These are phyloP conservation scores for Urochloa ruziziensis DNA, from an alignment of 176 grass and related monocot genomes.

Conservation along the genomic window DNA sequence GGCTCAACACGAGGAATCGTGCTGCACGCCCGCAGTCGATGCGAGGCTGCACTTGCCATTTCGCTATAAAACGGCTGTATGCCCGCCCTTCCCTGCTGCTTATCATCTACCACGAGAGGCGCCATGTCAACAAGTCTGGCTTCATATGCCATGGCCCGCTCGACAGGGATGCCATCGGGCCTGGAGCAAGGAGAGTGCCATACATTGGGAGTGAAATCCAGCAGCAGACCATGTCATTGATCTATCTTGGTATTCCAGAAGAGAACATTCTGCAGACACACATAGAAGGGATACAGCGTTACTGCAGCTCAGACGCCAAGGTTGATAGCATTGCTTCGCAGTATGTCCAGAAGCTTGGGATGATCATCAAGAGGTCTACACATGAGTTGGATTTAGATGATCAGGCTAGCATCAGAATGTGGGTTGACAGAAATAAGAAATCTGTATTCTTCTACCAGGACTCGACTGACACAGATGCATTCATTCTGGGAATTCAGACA, in stretches of 20 bases:
- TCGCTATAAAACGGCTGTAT: constrained; percentile 76
- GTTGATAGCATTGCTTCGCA: constrained; percentile 66
- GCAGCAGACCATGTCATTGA: constrained; percentile 89
- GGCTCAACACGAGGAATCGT: constrained; percentile 77
- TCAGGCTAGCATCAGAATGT: constrained; percentile 83
- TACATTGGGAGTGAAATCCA: constrained; percentile 88
- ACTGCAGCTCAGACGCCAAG: constrained; percentile 60
- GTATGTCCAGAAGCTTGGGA: constrained; percentile 94
- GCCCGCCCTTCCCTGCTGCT: constrained; percentile 62
- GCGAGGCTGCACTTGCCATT: constrained; percentile 89
- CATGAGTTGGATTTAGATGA: constrained; percentile 90
- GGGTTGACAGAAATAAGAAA: constrained; percentile 89
- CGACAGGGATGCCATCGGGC: constrained; percentile 84
- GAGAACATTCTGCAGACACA: constrained; percentile 88
- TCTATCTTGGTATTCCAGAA: constrained; percentile 89
- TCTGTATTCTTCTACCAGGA: constrained; percentile 88
- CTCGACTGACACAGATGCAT: constrained; percentile 71
- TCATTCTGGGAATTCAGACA: constrained; percentile 84
- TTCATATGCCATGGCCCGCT: constrained; percentile 82
- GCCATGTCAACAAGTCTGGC: constrained; percentile 76
- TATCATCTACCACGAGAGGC: constrained; percentile 87
- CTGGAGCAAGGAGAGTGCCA: constrained; percentile 68
- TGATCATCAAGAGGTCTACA: constrained; percentile 96
- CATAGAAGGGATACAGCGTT: constrained; percentile 80
- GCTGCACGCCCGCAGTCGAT: constrained; percentile 85